Conservation (phyloP, 768 basidiomycete species). For the Pulveroboletus sp. region DNA sequence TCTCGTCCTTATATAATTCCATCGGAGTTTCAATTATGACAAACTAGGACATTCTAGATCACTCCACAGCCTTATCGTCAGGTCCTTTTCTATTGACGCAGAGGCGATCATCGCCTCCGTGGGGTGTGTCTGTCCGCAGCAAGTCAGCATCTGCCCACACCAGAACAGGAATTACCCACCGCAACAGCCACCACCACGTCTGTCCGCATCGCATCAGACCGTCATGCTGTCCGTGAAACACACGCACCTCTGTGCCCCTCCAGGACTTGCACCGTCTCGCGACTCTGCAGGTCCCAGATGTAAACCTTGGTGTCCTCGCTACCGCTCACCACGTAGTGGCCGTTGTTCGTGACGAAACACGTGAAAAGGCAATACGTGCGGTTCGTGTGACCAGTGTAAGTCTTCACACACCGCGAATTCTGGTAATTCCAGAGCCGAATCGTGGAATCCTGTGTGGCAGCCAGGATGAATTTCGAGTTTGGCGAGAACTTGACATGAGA, state of each 20-base stretch:
- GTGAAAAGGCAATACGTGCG: constrained; percentile 78
- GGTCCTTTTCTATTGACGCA: constrained; percentile 86
- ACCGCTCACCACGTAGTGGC: constrained; percentile 78
- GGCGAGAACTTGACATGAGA: constrained; percentile 90
- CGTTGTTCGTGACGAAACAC: constrained; percentile 54
- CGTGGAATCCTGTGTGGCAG: constrained; percentile 91
- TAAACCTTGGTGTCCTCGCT: constrained; percentile 88
- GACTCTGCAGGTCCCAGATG: constrained; percentile 85
- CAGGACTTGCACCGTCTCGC: constrained; percentile 68
- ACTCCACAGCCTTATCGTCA: constrained; percentile 79
- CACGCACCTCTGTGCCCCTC: constrained; percentile 76
- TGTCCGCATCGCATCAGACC: constrained; percentile 6
- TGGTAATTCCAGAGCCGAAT: constrained; percentile 95
- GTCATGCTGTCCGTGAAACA: not conserved
- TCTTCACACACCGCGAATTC: constrained; percentile 87
- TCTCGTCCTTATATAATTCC: constrained; percentile 11
- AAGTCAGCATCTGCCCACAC: not conserved
- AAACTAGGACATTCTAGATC: constrained; percentile 30
- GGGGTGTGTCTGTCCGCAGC: constrained; percentile 64
- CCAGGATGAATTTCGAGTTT: constrained; percentile 85
- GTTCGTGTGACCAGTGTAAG: constrained; percentile 83
- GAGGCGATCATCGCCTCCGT: constrained; percentile 72
- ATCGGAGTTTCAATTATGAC: constrained; percentile 13
- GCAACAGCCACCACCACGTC: constrained; percentile 75
- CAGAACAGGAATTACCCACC: constrained; percentile 38